Evolutionary conservation across 805 yeast species (phyloP).

Genomic region (Candida vaughaniae): DNA sequence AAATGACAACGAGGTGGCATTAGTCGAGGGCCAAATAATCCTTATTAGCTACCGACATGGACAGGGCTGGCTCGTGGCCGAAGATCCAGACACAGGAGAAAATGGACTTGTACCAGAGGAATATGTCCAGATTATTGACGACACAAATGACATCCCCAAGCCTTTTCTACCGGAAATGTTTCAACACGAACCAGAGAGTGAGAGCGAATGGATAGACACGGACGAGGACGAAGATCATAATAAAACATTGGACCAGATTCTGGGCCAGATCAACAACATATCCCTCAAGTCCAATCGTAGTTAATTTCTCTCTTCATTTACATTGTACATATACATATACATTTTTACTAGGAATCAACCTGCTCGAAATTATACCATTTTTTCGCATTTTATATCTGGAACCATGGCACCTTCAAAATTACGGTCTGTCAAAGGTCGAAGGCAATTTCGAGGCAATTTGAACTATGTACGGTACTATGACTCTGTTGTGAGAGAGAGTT

Average conservation of each 20-base stretch:
- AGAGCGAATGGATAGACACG: slow-evolving; percentile 22
- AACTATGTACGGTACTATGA: slow-evolving; percentile 29
- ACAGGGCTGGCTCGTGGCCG: slow-evolving; percentile 98
- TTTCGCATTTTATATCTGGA: no score
- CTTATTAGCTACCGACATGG: slow-evolving; percentile 92
- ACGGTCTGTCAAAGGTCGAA: slow-evolving; percentile 1
- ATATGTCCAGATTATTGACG: slow-evolving; percentile 61
- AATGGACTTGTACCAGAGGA: slow-evolving; percentile 96
- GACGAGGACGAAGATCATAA: slow-evolving; percentile 14
- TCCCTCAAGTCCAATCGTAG: no score
- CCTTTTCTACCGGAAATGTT: slow-evolving; percentile 37
- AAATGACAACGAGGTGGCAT: slow-evolving; percentile 84
- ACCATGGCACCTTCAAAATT: no score
- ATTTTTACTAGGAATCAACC: no score
- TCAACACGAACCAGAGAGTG: slow-evolving; percentile 7
- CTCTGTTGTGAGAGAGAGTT: slow-evolving; percentile 23
- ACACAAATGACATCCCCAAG: slow-evolving; percentile 35
- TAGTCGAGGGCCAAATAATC: slow-evolving; percentile 77
- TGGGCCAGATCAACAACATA: slow-evolving; percentile 2
- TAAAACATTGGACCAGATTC: slow-evolving; percentile 1
- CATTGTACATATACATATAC: no score
- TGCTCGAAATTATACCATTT: no score
- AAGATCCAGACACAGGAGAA: slow-evolving; percentile 68
- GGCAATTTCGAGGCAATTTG: slow-evolving; percentile 24
- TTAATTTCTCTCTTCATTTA: no score